Evolutionary conservation across 805 yeast genomes (phyloP).

Genomic region (Kuraishia molischiana): DNA sequence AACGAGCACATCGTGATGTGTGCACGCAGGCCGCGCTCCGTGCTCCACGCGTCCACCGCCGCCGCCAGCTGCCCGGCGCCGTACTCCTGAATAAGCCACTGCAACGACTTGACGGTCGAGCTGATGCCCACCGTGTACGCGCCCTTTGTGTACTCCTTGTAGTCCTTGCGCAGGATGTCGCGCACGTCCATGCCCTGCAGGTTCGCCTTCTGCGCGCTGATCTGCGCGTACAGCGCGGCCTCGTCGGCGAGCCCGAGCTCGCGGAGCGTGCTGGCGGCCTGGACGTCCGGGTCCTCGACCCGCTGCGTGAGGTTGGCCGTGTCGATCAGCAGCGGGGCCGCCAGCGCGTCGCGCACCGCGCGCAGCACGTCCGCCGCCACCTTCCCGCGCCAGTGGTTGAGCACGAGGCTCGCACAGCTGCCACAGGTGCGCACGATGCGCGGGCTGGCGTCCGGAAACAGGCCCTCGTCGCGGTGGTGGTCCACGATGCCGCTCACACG

Average conservation of each 20-base stretch:
- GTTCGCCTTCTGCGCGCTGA: conserved; percentile 48
- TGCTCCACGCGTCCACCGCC: conserved; percentile 14
- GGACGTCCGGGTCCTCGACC: conserved; percentile 50
- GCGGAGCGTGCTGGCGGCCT: conserved; percentile 30
- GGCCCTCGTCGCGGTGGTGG: conserved; percentile 73
- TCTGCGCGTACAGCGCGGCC: conserved; percentile 13
- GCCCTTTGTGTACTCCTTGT: conserved; percentile 46
- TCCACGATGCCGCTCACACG: conserved; percentile 61
- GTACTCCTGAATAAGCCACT: conserved; percentile 32
- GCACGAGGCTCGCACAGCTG: conserved; percentile 71
- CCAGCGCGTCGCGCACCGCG: conserved; percentile 20
- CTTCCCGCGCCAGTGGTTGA: conserved; percentile 43
- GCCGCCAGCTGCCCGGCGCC: conserved; percentile 8
- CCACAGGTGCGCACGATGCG: conserved; percentile 56
- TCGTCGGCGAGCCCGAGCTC: conserved; percentile 11
- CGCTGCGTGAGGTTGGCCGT: conserved; percentile 59
- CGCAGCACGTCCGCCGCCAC: conserved; percentile 4
- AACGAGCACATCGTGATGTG: conserved; percentile 41
- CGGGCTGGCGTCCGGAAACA: conserved; percentile 42
- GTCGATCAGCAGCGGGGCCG: conserved; percentile 70
- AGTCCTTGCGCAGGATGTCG: conserved; percentile 75
- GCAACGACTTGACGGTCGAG: conserved; percentile 56
- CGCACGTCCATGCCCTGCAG: conserved; percentile 45
- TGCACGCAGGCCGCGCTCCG: conserved; percentile 25
- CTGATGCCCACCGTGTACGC: conserved; percentile 56